Evolutionary conservation across 2,329 filamentous ascomycete genomes (phyloP).

Genomic region (Pseudocercospora cruenta): DNA sequence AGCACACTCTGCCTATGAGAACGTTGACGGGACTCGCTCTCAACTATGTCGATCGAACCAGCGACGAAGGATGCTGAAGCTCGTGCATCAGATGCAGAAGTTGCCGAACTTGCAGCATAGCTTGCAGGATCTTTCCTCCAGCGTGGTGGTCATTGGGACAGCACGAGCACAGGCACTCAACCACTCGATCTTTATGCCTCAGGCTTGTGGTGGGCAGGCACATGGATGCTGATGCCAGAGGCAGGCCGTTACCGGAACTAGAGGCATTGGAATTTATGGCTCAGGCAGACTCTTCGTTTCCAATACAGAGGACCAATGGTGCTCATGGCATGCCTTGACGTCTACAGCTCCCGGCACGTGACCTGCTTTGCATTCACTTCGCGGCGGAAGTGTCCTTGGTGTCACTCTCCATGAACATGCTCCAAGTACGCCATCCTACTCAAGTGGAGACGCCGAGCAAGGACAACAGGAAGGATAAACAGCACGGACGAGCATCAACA

Average conservation of each 20-base stretch:
- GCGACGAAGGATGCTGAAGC: conserved; percentile 9
- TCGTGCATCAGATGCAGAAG: conserved; percentile 18
- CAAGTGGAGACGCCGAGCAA: conserved; percentile 29
- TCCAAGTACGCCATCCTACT: conserved; percentile 23
- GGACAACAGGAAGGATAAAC: conserved; percentile 45
- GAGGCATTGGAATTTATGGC: conserved; percentile 8
- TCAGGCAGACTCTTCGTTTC: conserved; percentile 6
- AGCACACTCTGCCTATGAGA: conserved; percentile 10
- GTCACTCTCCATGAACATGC: conserved; percentile 22
- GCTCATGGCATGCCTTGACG: conserved; percentile 4
- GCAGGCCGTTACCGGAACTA: conserved; percentile 4
- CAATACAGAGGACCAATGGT: conserved; percentile 1
- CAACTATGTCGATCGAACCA: conserved; percentile 19
- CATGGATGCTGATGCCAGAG: conserved; percentile 1
- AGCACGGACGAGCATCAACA: conserved; percentile 44
- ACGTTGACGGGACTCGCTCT: conserved; percentile 10
- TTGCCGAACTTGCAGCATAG: conserved; percentile 17
- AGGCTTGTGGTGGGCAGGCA: neutral
- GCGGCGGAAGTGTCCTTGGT: conserved; percentile 18
- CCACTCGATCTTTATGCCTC: conserved; percentile 6
- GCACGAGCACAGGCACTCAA: conserved; percentile 8
- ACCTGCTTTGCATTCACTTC: conserved; percentile 23
- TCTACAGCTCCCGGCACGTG: conserved; percentile 22
- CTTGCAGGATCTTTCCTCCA: conserved; percentile 2
- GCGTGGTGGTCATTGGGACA: conserved; percentile 7